Evolutionary conservation across 495 filamentous ascomycete species (phyloP), one percentile per base, ranked within the genome.

Genomic region (Lichenothelia convexa): DNA sequence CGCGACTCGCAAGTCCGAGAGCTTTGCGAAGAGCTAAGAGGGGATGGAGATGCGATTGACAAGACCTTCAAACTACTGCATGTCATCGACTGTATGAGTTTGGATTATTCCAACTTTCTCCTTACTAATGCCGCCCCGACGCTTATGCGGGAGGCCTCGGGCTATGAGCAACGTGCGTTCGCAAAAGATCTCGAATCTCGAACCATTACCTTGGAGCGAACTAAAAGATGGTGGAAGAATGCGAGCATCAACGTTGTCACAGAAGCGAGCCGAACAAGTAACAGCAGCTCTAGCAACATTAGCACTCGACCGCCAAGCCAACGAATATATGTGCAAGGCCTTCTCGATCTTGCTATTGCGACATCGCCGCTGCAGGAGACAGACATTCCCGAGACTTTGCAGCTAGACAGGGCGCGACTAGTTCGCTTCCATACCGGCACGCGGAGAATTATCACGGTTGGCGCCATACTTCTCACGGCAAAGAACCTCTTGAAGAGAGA

Each of bases 401-500:
- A 70, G 15, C 73, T 95, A 6, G 89, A 97, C 47, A 55, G 61
- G 30, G 69, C 71, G 30, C 79, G 91, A 17, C 63, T 86, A 21
- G 54, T 59, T 18, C 65, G 68, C 20, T 63, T 83, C 26, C 79
- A 85, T 19, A 60, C 63, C 5, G 65, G 76, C 21, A 68, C 75
- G 7, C 70, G 86, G 38, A 73, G 75, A 31, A 76, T 89, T 43
- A 71, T 85, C 17, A 80, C 82, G 15, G 70, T 84, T 5, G 80
- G 81, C 13, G 68, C 74, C 16, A 85, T 95, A 37, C 64, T 92
- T 5, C 56, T 95, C 21, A 91, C 91, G 1, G 83, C 80, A 45
- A 97, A 97, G 63, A 95, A 93, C 49, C 64, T 94, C 8, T 73
- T 97, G 31, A 92, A 91, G 56, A 78, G 89, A 16, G 87, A 95